Evolutionary conservation across 1,139 yeast species (phyloP), one percentile per base, ranked within the genome.

Genomic region (Yamadazyma mexicana): DNA sequence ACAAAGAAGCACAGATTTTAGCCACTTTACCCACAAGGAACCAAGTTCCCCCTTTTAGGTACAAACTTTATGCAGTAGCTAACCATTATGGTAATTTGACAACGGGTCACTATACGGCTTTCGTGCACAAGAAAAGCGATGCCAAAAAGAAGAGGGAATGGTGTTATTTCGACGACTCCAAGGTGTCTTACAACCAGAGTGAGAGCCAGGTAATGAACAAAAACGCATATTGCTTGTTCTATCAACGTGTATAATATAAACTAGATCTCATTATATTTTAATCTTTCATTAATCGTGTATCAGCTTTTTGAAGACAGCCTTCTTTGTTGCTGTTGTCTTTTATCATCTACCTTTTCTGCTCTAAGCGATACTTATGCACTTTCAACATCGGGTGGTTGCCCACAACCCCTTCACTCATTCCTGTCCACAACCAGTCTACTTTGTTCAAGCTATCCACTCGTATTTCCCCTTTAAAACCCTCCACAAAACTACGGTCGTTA

Each of bases 71-170:
- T 51, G 95, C 86, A 0, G 95, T 91, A 24, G 92, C 91, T n/a
- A 86, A 87, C 51, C 98, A 92, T 61, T 77, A 71, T 47, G 98
- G 98, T 2, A 66, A 70, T 22, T 68, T 91, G 35, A 78, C 84
- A 34, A 88, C 95, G 2, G 98, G 98, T 0, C 98, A 92, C 62
- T 92, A 92, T 59, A 92, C 98, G 0, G 74, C 96, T 0, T 85
- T 81, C 54, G 95, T 88, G 2, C 69, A 81, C 51, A 86, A 87
- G 50, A 58, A 71, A 5, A 68, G 68, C 35, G 69, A 61, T 39
- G 35, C 47, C 11, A 56, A 58, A 40, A 63, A 60, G 45, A 47
- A 55, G 4, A 67, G 74, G 37, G 78, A 75, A 14, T 87, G 95
- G 95, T 78, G 87, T 45, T 76, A 78, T 45, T 87, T 83, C 57